A percentile compares a stretch with the other conserved stretches of the same genome.
Conservation (phyloP, 192 early-diverging fungal genomes). For the Dissophora ornata region DNA sequence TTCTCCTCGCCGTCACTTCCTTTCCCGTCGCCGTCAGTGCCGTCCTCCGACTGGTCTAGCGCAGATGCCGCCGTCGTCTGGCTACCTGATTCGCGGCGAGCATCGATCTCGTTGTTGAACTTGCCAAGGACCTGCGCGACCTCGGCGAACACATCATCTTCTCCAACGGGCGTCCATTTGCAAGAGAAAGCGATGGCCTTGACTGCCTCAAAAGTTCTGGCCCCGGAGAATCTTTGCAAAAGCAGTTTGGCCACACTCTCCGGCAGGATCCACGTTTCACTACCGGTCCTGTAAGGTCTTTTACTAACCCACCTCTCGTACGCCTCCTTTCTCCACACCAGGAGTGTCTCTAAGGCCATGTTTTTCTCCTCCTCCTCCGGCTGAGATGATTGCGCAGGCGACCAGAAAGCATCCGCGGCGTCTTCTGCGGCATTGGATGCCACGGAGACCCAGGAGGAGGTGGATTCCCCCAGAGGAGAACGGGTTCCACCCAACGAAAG, state of each 20-base stretch:
- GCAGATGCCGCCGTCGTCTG: background rate
- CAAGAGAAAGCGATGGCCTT: background rate
- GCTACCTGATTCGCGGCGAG: slow-evolving; percentile 1
- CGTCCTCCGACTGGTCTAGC: slow-evolving; percentile 8
- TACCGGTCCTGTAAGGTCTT: background rate
- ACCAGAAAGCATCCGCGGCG: slow-evolving; percentile 4
- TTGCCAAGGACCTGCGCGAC: slow-evolving; percentile 4
- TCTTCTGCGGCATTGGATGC: background rate
- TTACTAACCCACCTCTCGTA: slow-evolving; percentile 9
- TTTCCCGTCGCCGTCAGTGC: background rate
- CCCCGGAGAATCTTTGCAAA: slow-evolving; percentile 1
- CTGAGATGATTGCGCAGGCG: slow-evolving; percentile 9
- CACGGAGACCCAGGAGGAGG: slow-evolving; percentile 1
- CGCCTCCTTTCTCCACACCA: slow-evolving; percentile 16
- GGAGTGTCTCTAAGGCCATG: background rate
- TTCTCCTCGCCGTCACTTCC: slow-evolving; percentile 2
- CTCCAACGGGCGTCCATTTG: slow-evolving; percentile 3
- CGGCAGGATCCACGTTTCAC: slow-evolving; percentile 13
- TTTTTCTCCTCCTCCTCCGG: background rate
- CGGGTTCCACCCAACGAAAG: slow-evolving; percentile 14
- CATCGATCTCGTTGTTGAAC: slow-evolving; percentile 22
- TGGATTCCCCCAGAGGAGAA: slow-evolving; percentile 8
- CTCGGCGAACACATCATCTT: background rate
- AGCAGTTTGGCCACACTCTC: slow-evolving; percentile 15
- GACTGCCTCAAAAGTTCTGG: slow-evolving; percentile 12